Base-by-base conservation (phyloP, 805 yeast genomes). In the Candida qinlingensis region DNA sequence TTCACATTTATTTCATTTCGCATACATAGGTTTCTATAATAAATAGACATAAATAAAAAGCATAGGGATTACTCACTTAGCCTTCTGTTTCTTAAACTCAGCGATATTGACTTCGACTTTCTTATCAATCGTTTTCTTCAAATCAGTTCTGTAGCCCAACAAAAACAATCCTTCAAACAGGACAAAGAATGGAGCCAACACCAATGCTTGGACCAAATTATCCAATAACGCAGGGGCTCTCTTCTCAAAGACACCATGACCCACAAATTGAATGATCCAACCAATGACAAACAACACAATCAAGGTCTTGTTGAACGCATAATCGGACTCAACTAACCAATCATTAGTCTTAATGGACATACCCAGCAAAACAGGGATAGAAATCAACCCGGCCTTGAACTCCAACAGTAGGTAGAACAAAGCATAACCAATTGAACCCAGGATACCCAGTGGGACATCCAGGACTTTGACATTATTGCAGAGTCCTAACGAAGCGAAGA, bases 181-280 rank as follows among this genome's bases (percentile, higher is more conserved):
- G 4, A 90, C 96, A 63, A 92, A 91, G 60, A 79, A 89, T 1
- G 98, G 98, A 1, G 98, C 98, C 53, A 91, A 71, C 0, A 92
- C 89, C 19, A 92, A 64, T 5, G 97, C 94, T 61, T 90, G 97
- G 5, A 83, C 68, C 41, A 89, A 69, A 61, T 84, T 91, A 59
- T 91, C 96, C 38, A 88, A 64, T 45, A 92, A 66, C 0, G 98
- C 97, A 0, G 99, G 99, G 0, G 90, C 86, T 39, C 88, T 73
- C 51, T 74, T 75, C 62, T 92, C 99, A 60, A 81, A 87, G 9
- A 77, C 72, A 1, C 86, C 92, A 62, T 94, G 98, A 4, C 97
- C 97, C 44, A 84, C 72, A 64, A 92, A 90, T 60, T 94, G 98
- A 6, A 80, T 81, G 12, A 81, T 59, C 98, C 99, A 92, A 8